phyloP scores from a whole-genome alignment of 2,329 filamentous ascomycete species.

The Aspergillus tubingensis region DNA sequence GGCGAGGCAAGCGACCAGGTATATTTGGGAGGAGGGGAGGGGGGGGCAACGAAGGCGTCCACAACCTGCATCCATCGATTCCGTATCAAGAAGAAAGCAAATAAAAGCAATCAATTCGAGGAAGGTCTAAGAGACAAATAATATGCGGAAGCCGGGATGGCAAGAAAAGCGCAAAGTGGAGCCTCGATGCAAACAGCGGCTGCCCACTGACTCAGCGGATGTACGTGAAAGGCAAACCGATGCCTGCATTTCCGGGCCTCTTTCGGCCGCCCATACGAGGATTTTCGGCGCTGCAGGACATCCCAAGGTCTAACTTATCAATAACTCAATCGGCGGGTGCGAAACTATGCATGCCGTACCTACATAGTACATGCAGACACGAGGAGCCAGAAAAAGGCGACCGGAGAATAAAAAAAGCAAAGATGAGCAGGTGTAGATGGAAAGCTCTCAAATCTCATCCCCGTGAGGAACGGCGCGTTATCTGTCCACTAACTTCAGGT shows the following conservation, averaged over 20 bases:
- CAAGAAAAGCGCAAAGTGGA: background rate
- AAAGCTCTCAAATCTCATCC: background rate
- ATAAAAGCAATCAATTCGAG: background rate
- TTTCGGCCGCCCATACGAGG: background rate
- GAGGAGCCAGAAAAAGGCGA: background rate
- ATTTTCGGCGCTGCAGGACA: background rate
- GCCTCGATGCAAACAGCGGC: slow-evolving; percentile 1
- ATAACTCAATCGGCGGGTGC: background rate
- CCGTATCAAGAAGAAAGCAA: background rate
- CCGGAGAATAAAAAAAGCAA: background rate
- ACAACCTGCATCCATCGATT: background rate
- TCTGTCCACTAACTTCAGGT: background rate
- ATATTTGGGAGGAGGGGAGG: background rate
- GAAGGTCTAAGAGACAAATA: background rate
- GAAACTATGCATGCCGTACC: background rate
- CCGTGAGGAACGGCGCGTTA: background rate
- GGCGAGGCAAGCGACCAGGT: background rate
- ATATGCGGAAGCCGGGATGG: background rate
- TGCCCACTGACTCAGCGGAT: slow-evolving; percentile 4
- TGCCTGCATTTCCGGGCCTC: background rate
- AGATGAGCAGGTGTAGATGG: background rate
- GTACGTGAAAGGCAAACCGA: background rate
- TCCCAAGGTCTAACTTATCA: background rate
- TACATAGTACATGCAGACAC: slow-evolving; percentile 6
- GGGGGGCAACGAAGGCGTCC: background rate